Evolutionary conservation across 75 land plant genomes (phyloP).

Genomic region (Picea glauca): DNA sequence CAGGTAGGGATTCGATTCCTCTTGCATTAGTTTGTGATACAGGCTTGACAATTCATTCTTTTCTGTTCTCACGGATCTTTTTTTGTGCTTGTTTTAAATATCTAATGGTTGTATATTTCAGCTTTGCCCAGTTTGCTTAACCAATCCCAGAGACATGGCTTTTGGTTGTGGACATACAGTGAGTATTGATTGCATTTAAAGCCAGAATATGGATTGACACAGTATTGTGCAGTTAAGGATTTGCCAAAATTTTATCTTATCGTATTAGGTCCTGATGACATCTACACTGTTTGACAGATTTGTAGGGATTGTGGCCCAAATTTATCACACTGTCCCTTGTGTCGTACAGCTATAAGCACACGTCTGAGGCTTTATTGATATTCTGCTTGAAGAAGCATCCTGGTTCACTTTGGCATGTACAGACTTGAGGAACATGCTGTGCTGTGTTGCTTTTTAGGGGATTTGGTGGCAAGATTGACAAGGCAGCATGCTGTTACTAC

Average conservation of each 20-base stretch:
- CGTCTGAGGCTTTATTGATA: conserved; percentile 54
- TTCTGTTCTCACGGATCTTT: background rate
- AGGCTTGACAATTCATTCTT: background rate
- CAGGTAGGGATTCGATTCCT: background rate
- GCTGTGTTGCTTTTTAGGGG: background rate
- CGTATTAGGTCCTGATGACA: background rate
- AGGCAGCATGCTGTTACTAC: background rate
- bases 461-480: background rate
- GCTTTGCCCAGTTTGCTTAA: conserved; percentile 85
- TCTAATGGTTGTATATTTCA: conserved; percentile 10
- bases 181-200: conserved; percentile 9
- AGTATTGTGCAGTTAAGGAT: background rate
- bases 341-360: conserved; percentile 61
- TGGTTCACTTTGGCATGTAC: background rate
- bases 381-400: conserved; percentile 5
- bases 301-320: conserved; percentile 66
- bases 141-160: conserved; percentile 73
- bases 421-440: background rate
- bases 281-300: conserved; percentile 30
- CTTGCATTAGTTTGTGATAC: background rate
- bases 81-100: background rate
- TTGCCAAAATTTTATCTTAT: background rate
- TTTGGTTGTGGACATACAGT: conserved; percentile 93
- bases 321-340: conserved; percentile 65
- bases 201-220: background rate